A percentile compares a stretch with the other conserved stretches of the same genome.
Conservation (phyloP, 2,329 filamentous ascomycete species). For the Aspergillaceae sp. region DNA sequence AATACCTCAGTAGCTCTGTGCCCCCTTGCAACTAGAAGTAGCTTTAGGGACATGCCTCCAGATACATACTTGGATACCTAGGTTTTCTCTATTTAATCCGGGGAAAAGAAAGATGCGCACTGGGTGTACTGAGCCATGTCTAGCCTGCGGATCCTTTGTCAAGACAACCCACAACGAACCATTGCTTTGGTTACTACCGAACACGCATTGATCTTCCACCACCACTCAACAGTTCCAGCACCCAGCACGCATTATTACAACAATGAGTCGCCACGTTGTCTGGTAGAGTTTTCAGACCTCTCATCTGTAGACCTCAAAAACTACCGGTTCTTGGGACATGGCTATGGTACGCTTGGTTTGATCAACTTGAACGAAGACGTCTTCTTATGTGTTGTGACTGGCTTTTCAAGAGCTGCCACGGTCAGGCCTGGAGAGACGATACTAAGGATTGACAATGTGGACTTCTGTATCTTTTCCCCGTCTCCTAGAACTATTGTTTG, state of each 20-base stretch:
- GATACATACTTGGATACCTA: too few species aligned
- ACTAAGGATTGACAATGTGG: conserved; percentile 74
- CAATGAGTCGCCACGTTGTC: conserved; percentile 53
- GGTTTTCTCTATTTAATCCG: too few species aligned
- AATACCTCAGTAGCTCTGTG: too few species aligned
- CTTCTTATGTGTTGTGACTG: conserved; percentile 82
- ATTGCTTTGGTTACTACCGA: conserved; percentile 75
- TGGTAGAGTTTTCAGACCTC: conserved; percentile 72
- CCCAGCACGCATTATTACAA: conserved; percentile 30
- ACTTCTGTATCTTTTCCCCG: conserved; percentile 52
- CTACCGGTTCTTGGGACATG: conserved; percentile 68
- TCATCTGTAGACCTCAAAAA: conserved; percentile 60
- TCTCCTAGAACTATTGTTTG: background rate
- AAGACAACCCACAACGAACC: conserved; percentile 76
- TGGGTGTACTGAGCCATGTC: conserved; percentile 37
- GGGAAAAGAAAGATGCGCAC: background rate
- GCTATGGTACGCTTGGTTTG: conserved; percentile 79
- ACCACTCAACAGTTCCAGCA: conserved; percentile 57
- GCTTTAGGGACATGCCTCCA: too few species aligned
- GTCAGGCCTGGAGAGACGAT: conserved; percentile 82
- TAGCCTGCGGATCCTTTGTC: conserved; percentile 66
- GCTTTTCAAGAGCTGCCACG: conserved; percentile 67
- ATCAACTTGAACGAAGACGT: conserved; percentile 78
- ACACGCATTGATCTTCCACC: conserved; percentile 76
- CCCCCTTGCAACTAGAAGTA: too few species aligned